Base-by-base conservation (phyloP, 2,329 filamentous ascomycete species). In the Didymella sp. region DNA sequence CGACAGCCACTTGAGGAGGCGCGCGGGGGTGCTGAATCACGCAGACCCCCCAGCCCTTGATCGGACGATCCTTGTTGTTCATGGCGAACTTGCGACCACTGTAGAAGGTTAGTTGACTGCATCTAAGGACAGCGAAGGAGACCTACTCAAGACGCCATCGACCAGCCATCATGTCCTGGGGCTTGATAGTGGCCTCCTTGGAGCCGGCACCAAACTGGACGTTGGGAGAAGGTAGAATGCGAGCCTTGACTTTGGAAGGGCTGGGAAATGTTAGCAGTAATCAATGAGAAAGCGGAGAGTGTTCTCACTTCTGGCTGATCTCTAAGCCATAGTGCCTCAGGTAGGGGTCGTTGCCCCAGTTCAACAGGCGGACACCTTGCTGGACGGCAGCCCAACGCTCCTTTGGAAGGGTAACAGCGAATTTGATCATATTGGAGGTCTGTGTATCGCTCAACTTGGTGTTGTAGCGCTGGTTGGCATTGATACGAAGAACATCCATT, bases 351-450 rank as follows among this genome's bases (percentile, higher is more conserved):
- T 82, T 71, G 1, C 69, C 63, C 86, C 91, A 95, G 9, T 86
- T 79, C 0, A 94, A 81, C 62, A 89, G 84, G 0, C 78, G 71
- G 8, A 96, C 84, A 15, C 89, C 89, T 3, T 84, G 73, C 45
- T 87, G 78, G 64, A 98, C 92, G 19, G 89, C 85, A 0, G 73
- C 66, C 63, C 86, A 84, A n/a, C 95, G 90, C 27, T 87, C 73
- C 0, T 74, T 73, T 0, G 95, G 95, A 1, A 88, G 84, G 6
- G 89, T 91, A 4, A 96, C 94, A 0, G 94, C 93, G 68, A 94
- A 92, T 75, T 90, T 94, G 79, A 99, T 97, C 95, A 99, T 99
- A 5, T 84, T 78, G 0, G 88, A 80, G 0, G 94, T 97, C 78
- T 96, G 82, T 0, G 71, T 68, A 51, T 87, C 84, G 47, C 81